Evolutionary conservation across 148 eudicot genomes (phyloP), one percentile per base, ranked within the genome.

Genomic region (Heliamphora exappendiculata): DNA sequence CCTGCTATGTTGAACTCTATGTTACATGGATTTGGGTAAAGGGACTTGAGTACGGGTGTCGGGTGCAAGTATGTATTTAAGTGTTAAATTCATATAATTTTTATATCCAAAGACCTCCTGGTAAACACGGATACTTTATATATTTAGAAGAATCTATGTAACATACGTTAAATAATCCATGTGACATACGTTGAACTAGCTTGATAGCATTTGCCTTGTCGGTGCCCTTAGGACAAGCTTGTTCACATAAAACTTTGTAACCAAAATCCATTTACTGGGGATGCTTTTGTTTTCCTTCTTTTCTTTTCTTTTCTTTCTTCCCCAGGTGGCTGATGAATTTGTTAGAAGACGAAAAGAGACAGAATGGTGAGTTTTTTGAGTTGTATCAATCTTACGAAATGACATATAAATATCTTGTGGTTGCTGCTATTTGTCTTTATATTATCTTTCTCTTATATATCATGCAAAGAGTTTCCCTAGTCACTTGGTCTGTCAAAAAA

Each of bases 321-420:
- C 31, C 17, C 85, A 94, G 98, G 98, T 92, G 42, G 97, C 94
- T 17, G 94, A 95, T 82, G 99, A 95, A 81, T 89, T 95, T 80
- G 78, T 91, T 73, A 92, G 66, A 80, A 92, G 99, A 79, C 89
- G 93, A 69, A 58, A 91, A 83, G 99, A 95, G 89, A 91, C 99
- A 16, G 99, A 95, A 79, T 95, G 99, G 99, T 94, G 54, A 84
- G 93, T 65, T 55, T 49, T 65, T 50, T 39, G n/a, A 44, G 37
- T 51, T 57, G 13, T 37, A 22, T 39, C 31, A 37, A 49, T 50
- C 73, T 50, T 50, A 50, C 17, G 37, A 31, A 60, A 5, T 29
- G 31, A 24, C 29, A n/a, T 57, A 4, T 1, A 11, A 0, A 22
- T 57, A 22, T 57, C 28, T 31, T 12, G 24, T 57, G 62, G 24